Evolutionary conservation across 345 rosid genomes (phyloP), one percentile per base, ranked within the genome.

Genomic region (Euphorbia tirucalli): DNA sequence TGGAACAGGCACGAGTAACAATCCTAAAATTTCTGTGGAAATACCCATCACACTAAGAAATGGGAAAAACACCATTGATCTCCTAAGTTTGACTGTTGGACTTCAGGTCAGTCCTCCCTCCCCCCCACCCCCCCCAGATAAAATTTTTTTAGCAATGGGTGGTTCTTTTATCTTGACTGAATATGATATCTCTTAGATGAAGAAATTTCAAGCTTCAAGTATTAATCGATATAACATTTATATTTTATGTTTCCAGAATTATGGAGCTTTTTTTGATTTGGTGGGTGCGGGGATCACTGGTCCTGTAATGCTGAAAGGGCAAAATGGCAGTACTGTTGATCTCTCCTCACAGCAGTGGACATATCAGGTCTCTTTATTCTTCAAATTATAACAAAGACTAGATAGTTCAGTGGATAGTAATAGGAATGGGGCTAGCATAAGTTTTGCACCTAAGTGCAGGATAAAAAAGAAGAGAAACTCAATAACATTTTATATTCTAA

Each of bases 51-150:
- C 83, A 30, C 83, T 92, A 30, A 81, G 58, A 22, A 58, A 87
- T 19, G 97, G 97, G 66, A 89, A 85, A 82, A 94, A 94, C 85
- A 84, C 82, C 66, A 77, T 92, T 3, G 96, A 92, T 80, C 90
- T 94, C 70, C 84, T 94, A 69, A 85, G 98, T 84, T 80, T 92
- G 79, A 92, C 98, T 2, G 97, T 92, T n/a, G 98, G 98, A 75
- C 98, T 92, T 77, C 90, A 87, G 93, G 97, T 93, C 71, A 1
- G 77, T 66, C 67, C 74, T 75, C n/a, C n/a, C n/a, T n/a, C n/a
- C n/a, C n/a, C n/a, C n/a, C n/a, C n/a, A n/a, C n/a, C n/a, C n/a
- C n/a, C n/a, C n/a, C 57, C 37, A 11, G 49, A 67, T 67, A 41
- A 37, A 30, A 54, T 30, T 74, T 58, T 22, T 41, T 73, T 30